Percentiles rank a stretch among this genome's conserved stretches.
Evolutionary conservation across 768 basidiomycete genomes (phyloP).

Genomic region (Mycena floridula): DNA sequence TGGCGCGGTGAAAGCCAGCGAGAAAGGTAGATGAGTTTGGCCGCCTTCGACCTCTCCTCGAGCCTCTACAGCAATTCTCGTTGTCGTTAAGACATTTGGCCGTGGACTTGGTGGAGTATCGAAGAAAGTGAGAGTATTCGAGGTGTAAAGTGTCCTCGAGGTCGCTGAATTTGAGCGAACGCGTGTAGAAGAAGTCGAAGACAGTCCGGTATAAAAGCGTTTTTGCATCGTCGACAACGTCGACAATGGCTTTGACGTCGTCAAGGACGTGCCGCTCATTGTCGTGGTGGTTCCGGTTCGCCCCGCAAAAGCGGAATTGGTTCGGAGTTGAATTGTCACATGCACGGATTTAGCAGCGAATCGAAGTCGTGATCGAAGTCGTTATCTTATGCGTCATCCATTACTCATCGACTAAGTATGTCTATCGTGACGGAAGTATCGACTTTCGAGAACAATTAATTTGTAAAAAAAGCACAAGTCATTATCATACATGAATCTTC

Average conservation of each 20-base stretch:
- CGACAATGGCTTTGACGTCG: conserved; percentile 29
- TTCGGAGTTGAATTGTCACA: no score
- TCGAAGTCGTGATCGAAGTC: no score
- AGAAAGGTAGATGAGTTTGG: conserved; percentile 23
- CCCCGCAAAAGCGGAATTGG: no score
- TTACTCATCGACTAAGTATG: no score
- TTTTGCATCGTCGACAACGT: conserved; percentile 48
- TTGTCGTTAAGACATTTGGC: conserved; percentile 30
- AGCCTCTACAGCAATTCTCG: conserved; percentile 40
- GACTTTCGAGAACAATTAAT: no score
- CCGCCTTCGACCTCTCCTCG: conserved; percentile 37
- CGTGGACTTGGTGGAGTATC: conserved; percentile 16
- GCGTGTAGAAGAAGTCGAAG: conserved; percentile 29
- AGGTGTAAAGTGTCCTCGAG: conserved; percentile 37
- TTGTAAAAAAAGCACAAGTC: no score
- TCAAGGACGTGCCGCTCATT: conserved; percentile 2
- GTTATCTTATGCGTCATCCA: no score
- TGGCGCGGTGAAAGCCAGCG: conserved; percentile 39
- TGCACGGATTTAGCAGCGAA: no score
- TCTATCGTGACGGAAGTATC: no score
- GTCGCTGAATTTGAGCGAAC: conserved; percentile 38
- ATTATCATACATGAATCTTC: no score
- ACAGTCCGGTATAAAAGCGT: conserved; percentile 38
- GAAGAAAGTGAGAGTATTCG: conserved; percentile 18
- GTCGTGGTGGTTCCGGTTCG: conserved; percentile 2